Conservation (phyloP, 306 rosid species). For the Dalbergia cochinchinensis region DNA sequence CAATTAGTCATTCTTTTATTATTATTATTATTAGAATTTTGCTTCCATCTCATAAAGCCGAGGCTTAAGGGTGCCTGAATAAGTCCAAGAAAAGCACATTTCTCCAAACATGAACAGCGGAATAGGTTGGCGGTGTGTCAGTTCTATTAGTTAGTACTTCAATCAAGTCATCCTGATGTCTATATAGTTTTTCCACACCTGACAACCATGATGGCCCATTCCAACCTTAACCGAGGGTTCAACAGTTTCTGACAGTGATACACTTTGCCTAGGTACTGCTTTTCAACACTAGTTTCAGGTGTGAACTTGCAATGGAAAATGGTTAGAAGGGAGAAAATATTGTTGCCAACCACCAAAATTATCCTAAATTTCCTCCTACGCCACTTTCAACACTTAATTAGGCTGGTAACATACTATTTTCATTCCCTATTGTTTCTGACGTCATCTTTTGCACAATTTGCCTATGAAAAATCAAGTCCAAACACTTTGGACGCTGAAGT, state of each 20-base stretch:
- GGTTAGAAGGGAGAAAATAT: background rate
- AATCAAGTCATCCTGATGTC: conserved; percentile 4
- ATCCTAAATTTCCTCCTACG: conserved; percentile 9
- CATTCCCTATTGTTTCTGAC: conserved; percentile 11
- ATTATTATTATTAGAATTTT: too few species aligned
- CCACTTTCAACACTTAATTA: conserved; percentile 7
- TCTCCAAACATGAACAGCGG: background rate
- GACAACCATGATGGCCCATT: background rate
- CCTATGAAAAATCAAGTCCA: background rate
- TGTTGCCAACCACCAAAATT: background rate
- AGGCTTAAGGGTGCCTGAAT: too few species aligned
- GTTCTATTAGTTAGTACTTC: background rate
- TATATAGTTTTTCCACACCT: conserved; percentile 1
- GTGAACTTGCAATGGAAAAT: background rate
- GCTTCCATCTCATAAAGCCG: too few species aligned
- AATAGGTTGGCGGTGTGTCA: background rate
- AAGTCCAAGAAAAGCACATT: too few species aligned
- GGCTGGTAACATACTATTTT: too few species aligned
- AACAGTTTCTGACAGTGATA: background rate
- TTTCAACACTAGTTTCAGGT: conserved; percentile 28
- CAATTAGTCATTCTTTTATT: too few species aligned
- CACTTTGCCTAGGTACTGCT: conserved; percentile 7
- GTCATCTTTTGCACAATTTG: conserved; percentile 9
- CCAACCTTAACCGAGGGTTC: conserved; percentile 22
- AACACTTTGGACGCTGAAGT: conserved; percentile 14